phyloP scores from a whole-genome alignment of 2,329 filamentous ascomycete genomes.

The Kalmusia sp. region DNA sequence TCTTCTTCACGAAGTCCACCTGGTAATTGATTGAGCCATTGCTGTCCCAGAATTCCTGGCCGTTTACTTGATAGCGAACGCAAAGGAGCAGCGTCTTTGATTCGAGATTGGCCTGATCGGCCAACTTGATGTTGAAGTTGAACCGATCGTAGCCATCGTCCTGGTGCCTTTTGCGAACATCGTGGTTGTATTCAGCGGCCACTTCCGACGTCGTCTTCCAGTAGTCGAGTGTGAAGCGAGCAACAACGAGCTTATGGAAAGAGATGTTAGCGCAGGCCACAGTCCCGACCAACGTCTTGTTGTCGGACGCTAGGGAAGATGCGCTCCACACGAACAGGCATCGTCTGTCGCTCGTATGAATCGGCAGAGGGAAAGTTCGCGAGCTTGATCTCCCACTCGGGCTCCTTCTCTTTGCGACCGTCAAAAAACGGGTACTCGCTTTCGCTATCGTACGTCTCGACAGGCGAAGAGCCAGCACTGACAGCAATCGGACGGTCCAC shows the following conservation, averaged over 20 bases:
- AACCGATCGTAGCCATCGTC: conserved; percentile 82
- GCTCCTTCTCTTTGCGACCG: conserved; percentile 52
- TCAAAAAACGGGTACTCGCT: conserved; percentile 85
- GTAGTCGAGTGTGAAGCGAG: conserved; percentile 94
- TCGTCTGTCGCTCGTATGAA: conserved; percentile 65
- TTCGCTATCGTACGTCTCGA: conserved; percentile 86
- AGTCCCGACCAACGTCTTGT: conserved; percentile 83
- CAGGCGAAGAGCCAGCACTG: conserved; percentile 90
- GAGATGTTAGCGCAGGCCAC: conserved; percentile 86
- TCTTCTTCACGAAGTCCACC: conserved; percentile 87
- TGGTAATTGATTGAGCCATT: conserved; percentile 89
- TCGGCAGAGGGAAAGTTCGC: conserved; percentile 78
- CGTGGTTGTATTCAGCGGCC: conserved; percentile 82
- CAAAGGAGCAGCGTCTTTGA: conserved; percentile 93
- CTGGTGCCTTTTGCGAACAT: conserved; percentile 72
- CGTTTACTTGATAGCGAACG: conserved; percentile 83
- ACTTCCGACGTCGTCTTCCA: conserved; percentile 99
- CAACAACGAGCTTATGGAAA: conserved; percentile 88
- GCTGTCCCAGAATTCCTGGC: conserved; percentile 94
- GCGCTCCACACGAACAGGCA: conserved; percentile 81
- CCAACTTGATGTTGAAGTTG: conserved; percentile 90
- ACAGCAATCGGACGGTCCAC: conserved; percentile 95
- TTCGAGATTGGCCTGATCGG: conserved; percentile 89
- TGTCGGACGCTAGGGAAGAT: conserved; percentile 87
- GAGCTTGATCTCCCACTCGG: conserved; percentile 87